Evolutionary conservation across 352 stramenopile species (phyloP).

Genomic region (Phytopythium cucurbitacearum): DNA sequence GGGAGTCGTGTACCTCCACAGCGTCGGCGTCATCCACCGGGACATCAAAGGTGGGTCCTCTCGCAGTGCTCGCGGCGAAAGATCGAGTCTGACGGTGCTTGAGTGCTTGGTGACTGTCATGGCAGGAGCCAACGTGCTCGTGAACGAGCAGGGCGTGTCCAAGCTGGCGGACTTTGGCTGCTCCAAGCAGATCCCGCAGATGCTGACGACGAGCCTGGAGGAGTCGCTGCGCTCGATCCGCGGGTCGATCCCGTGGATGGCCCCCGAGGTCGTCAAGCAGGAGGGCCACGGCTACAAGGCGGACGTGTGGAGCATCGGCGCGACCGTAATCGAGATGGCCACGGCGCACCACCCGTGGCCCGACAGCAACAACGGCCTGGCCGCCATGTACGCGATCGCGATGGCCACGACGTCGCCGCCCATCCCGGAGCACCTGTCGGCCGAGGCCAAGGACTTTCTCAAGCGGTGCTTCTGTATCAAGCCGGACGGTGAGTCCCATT

Average conservation of each 20-base stretch:
- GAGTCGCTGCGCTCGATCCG: conserved; percentile 78
- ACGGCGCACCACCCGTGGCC: conserved; percentile 72
- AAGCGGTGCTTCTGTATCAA: conserved; percentile 67
- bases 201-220: conserved; percentile 77
- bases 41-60: conserved; percentile 87
- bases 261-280: conserved; percentile 73
- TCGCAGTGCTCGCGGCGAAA: background rate
- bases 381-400: conserved; percentile 67
- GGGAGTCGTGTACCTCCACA: conserved; percentile 90
- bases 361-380: conserved; percentile 46
- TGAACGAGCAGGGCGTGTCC: conserved; percentile 81
- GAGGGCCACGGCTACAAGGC: conserved; percentile 69
- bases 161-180: conserved; percentile 91
- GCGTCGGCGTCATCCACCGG: conserved; percentile 90
- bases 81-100: background rate
- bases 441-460: conserved; percentile 52
- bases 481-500: conserved; percentile 37
- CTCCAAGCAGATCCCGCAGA: conserved; percentile 81
- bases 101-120: background rate
- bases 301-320: conserved; percentile 80
- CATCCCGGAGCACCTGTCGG: conserved; percentile 44
- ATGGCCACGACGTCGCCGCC: conserved; percentile 48
- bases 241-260: conserved; percentile 86
- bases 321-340: conserved; percentile 79
- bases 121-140: conserved; percentile 81